Base-by-base conservation (phyloP, 73 alveolate genomes). In the Paramecium caudatum region DNA sequence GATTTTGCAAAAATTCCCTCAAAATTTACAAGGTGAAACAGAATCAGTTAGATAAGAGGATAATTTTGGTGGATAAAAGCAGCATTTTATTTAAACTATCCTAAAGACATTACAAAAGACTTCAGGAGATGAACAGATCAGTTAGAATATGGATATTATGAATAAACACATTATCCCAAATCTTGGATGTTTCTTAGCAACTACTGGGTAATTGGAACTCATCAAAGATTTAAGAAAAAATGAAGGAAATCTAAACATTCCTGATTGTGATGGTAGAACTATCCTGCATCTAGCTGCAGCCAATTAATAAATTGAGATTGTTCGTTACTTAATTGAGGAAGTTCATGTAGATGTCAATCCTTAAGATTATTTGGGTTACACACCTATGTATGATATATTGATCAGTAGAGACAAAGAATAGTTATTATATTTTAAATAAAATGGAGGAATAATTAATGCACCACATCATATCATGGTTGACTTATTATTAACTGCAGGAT, bases 201-300 rank as follows among this genome's bases (percentile, higher is more conserved):
- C 63, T 21, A 62, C 84, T 21, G 93, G 93, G 3, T 25, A 62
- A 13, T 19, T 86, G 47, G 74, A 61, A 27, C 65, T 62, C 21
- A n/a, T 86, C 4, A 78, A 86, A 23, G 93, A 86, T 34, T 23
- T 86, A 19, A 86, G 68, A 30, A 43, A 25, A 21, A 15, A 62
- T 43, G 68, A 86, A 23, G 84, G 90, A 3, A 46, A 86, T 33
- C 46, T 86, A 21, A 86, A 86, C 27, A 62, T 86, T 41, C 84
- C 90, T 19, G 93, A 86, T 63, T 86, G 37, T 32, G 93, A 86
- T 65, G 48, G 80, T 13, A 86, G 93, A 21, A 63, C 93, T n/a
- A 55, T 78, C 16, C 46, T 86, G n/a, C 93, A 86, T 41, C 25
- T 86, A 5, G 93, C 93, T 12, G 93, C 84, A 3, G 62, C 90